Evolutionary conservation across 2,329 filamentous ascomycete species (phyloP).

Genomic region (Diplodia scrobiculata): DNA sequence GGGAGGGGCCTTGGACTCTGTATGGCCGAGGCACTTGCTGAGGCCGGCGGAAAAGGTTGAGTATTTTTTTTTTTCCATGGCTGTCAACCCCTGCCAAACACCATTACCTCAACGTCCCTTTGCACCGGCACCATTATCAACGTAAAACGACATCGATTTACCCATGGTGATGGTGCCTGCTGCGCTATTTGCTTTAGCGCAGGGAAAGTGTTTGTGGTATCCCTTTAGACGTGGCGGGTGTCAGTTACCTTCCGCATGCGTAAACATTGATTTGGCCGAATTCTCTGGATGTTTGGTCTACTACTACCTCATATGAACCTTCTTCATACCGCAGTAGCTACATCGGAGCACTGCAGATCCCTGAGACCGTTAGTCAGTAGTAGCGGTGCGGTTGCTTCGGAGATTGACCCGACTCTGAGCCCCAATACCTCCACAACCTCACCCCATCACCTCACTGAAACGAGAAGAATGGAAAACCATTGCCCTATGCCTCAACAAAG

Average conservation of each 20-base stretch:
- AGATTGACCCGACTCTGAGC: background rate
- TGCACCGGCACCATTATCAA: background rate
- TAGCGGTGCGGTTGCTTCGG: background rate
- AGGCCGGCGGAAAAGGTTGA: conserved; percentile 67
- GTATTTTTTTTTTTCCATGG: background rate
- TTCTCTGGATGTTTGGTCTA: background rate
- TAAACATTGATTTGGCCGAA: background rate
- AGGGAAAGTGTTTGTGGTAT: background rate
- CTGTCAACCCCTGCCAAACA: background rate
- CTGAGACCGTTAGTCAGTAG: background rate
- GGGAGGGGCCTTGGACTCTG: conserved; percentile 70
- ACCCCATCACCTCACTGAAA: background rate
- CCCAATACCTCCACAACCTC: background rate
- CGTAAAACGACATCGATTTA: too few relatives aligned
- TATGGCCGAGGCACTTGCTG: conserved; percentile 70
- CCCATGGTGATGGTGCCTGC: background rate
- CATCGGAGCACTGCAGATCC: background rate
- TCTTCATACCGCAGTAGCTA: background rate
- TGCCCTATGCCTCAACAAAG: too few relatives aligned
- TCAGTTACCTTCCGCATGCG: background rate
- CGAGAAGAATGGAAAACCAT: background rate
- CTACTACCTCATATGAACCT: background rate
- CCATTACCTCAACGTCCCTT: background rate
- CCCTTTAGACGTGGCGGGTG: background rate
- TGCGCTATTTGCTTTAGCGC: background rate